Evolutionary conservation across 2,329 filamentous ascomycete genomes (phyloP).

Genomic region (Penicillium glabrum): DNA sequence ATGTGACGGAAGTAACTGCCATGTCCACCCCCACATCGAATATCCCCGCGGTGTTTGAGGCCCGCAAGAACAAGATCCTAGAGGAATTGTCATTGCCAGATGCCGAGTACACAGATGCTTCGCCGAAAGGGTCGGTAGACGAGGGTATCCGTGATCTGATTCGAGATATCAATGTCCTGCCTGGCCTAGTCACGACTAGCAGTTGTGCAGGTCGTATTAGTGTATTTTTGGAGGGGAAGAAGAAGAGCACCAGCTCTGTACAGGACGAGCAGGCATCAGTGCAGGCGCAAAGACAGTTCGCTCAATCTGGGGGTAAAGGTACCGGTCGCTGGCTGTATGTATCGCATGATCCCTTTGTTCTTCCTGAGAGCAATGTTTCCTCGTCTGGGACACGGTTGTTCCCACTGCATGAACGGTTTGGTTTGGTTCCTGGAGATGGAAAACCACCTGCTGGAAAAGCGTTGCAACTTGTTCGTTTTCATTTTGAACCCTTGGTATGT

Average conservation of each 20-base stretch:
- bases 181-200: slow-evolving; percentile 84
- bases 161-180: slow-evolving; percentile 69
- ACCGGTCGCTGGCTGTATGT: slow-evolving; percentile 84
- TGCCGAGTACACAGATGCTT: slow-evolving; percentile 74
- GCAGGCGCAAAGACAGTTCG: slow-evolving; percentile 38
- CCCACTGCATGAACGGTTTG: slow-evolving; percentile 42
- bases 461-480: slow-evolving; percentile 68
- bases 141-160: slow-evolving; percentile 75
- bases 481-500: slow-evolving; percentile 91
- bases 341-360: slow-evolving; percentile 70
- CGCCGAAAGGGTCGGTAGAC: slow-evolving; percentile 87
- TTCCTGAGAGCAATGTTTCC: slow-evolving; percentile 10
- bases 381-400: slow-evolving; percentile 26
- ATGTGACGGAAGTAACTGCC: no score
- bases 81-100: slow-evolving; percentile 67
- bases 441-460: slow-evolving; percentile 46
- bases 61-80: slow-evolving; percentile 73
- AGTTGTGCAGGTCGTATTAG: slow-evolving; percentile 87
- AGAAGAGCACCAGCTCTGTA: slow-evolving; percentile 32
- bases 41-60: slow-evolving; percentile 46
- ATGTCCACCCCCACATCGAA: background rate
- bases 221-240: slow-evolving; percentile 85
- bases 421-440: slow-evolving; percentile 39
- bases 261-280: slow-evolving; percentile 9
- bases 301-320: slow-evolving; percentile 78